Conservation (phyloP, 495 filamentous ascomycete genomes). For the Xylaria intraflava region DNA sequence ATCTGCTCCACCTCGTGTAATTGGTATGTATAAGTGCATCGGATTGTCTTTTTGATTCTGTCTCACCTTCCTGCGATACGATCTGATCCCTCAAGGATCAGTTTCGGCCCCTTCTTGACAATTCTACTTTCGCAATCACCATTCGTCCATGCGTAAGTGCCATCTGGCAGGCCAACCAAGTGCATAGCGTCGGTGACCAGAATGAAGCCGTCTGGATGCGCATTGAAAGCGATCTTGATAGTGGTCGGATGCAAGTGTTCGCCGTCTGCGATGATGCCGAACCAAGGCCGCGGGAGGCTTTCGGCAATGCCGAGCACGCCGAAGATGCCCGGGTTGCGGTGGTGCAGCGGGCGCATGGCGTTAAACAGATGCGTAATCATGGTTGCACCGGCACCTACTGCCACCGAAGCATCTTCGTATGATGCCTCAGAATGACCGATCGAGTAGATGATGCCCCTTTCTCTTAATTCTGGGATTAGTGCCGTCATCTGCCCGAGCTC, state of each 20-base stretch:
- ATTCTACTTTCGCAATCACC: slow-evolving; percentile 54
- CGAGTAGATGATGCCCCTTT: slow-evolving; percentile 58
- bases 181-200: slow-evolving; percentile 65
- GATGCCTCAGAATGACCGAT: slow-evolving; percentile 80
- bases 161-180: slow-evolving; percentile 64
- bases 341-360: slow-evolving; percentile 78
- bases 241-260: slow-evolving; percentile 60
- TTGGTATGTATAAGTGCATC: neutral
- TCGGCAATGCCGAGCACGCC: slow-evolving; percentile 56
- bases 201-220: slow-evolving; percentile 57
- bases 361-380: slow-evolving; percentile 92
- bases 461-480: slow-evolving; percentile 54
- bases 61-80: slow-evolving; percentile 63
- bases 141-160: slow-evolving; percentile 72
- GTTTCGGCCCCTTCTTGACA: slow-evolving; percentile 57
- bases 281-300: slow-evolving; percentile 47
- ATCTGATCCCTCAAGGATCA: slow-evolving; percentile 63
- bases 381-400: slow-evolving; percentile 61
- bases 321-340: slow-evolving; percentile 79
- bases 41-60: neutral
- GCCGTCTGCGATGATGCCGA: slow-evolving; percentile 61
- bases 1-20: neutral
- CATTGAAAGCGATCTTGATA: slow-evolving; percentile 55
- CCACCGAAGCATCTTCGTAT: slow-evolving; percentile 63
- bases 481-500: slow-evolving; percentile 60